Evolutionary conservation across 1,284 basidiomycete genomes (phyloP), one percentile per base, ranked within the genome.

Genomic region (Austropuccinia psidii): DNA sequence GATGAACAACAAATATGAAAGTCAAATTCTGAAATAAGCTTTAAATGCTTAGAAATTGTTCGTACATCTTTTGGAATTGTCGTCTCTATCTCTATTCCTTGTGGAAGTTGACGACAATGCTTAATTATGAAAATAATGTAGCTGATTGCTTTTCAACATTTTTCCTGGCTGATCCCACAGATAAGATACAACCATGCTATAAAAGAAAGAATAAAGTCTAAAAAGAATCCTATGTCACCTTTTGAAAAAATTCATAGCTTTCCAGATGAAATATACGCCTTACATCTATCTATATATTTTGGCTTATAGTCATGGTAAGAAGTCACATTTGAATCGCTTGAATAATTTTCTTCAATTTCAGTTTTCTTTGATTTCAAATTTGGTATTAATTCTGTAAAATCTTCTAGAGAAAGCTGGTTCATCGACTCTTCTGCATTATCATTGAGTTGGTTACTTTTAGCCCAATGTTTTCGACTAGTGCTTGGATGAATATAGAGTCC

Each of bases 201-300:
- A n/a, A 66, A 66, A 64, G 9, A 64, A 37, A 64, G 39, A 47
- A 64, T 13, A 19, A 27, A 64, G 17, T n/a, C 61, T 64, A n/a
- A 5, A 47, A 62, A 24, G 43, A 21, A 15, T 11, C 41, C n/a
- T n/a, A n/a, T n/a, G n/a, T n/a, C n/a, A n/a, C n/a, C n/a, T n/a
- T n/a, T n/a, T n/a, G n/a, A n/a, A n/a, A n/a, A n/a, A n/a, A n/a
- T n/a, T n/a, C n/a, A n/a, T n/a, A n/a, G n/a, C n/a, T n/a, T n/a
- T n/a, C n/a, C n/a, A n/a, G n/a, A n/a, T n/a, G n/a, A n/a, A n/a
- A n/a, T n/a, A n/a, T n/a, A n/a, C n/a, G n/a, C n/a, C n/a, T n/a
- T n/a, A n/a, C n/a, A n/a, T n/a, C n/a, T n/a, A n/a, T n/a, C n/a
- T n/a, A n/a, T n/a, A n/a, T n/a, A n/a, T n/a, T n/a, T n/a, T n/a